Percentiles rank a stretch among this genome's conserved stretches.
Conservation (phyloP, 2,329 filamentous ascomycete genomes). For the Colletotrichum nymphaeae region DNA sequence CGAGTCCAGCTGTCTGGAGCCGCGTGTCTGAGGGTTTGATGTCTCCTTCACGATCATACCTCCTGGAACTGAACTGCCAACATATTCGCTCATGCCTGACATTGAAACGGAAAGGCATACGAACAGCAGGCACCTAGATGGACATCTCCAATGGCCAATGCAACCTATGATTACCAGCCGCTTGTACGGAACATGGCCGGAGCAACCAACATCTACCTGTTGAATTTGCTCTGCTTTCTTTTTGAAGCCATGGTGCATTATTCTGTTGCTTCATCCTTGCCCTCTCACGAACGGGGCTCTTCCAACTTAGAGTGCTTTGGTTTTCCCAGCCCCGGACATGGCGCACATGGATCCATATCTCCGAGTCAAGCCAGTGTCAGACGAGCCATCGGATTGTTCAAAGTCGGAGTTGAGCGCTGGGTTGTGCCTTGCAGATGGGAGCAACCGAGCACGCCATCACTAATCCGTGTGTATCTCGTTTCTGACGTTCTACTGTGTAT, state of each 20-base stretch:
- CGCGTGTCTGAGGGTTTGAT: not conserved
- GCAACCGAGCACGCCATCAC: slow-evolving; percentile 4
- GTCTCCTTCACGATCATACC: not conserved
- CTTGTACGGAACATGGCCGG: not conserved
- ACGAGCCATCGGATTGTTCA: slow-evolving; percentile 1
- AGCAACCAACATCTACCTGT: no score
- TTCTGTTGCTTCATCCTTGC: slow-evolving; percentile 1
- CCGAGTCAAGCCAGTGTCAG: slow-evolving; percentile 9
- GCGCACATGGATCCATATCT: not conserved
- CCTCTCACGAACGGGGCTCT: slow-evolving; percentile 8
- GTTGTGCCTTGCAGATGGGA: not conserved
- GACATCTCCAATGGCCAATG: not conserved
- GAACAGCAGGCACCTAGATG: not conserved
- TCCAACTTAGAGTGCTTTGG: not conserved
- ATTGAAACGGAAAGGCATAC: not conserved
- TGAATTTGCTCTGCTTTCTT: not conserved
- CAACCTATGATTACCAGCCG: not conserved
- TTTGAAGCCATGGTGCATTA: not conserved
- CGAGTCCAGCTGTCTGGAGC: not conserved
- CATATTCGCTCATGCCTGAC: not conserved
- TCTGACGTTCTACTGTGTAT: not conserved
- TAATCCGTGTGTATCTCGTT: not conserved
- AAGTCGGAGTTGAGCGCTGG: not conserved
- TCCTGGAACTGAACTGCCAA: not conserved
- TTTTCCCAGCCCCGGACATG: not conserved